Percentiles rank a stretch among this genome's conserved stretches.
Evolutionary conservation across 2,329 filamentous ascomycete species (phyloP).

Genomic region (Fusarium concolor): DNA sequence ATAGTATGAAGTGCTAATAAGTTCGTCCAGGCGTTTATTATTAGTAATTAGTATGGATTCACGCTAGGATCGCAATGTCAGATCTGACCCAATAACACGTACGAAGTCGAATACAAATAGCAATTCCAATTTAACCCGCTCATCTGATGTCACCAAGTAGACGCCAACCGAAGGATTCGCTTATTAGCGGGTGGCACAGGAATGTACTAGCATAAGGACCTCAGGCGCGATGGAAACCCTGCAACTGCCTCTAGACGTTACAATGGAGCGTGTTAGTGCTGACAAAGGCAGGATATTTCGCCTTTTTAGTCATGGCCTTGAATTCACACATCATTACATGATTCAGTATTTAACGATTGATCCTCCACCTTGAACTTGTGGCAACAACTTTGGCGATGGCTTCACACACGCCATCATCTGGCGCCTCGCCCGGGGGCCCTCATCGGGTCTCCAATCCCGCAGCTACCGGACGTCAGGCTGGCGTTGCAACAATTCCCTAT

Average conservation of each 20-base stretch:
- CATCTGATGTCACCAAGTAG: neutral
- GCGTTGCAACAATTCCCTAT: slow-evolving; percentile 30
- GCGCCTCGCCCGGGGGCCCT: slow-evolving; percentile 10
- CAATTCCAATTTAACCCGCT: neutral
- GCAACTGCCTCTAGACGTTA: neutral
- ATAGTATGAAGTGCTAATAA: slow-evolving; percentile 5
- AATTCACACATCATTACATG: neutral
- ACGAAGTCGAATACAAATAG: neutral
- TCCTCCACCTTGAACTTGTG: neutral
- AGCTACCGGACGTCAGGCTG: slow-evolving; percentile 15
- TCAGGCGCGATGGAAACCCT: neutral
- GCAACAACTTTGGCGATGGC: slow-evolving; percentile 14
- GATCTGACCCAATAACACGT: neutral
- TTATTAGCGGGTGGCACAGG: neutral
- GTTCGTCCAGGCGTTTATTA: neutral
- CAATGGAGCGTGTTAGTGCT: slow-evolving; percentile 17
- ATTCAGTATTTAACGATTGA: slow-evolving; percentile 2
- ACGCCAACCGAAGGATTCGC: neutral
- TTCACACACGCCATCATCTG: slow-evolving; percentile 29
- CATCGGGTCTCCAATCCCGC: slow-evolving; percentile 12
- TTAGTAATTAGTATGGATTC: neutral
- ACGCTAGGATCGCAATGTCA: neutral
- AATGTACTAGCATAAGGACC: neutral
- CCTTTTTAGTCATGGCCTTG: neutral
- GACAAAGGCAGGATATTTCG: slow-evolving; percentile 7